Evolutionary conservation across 192 early-diverging fungal genomes (phyloP).

Genomic region (Chytriomyces sp.): DNA sequence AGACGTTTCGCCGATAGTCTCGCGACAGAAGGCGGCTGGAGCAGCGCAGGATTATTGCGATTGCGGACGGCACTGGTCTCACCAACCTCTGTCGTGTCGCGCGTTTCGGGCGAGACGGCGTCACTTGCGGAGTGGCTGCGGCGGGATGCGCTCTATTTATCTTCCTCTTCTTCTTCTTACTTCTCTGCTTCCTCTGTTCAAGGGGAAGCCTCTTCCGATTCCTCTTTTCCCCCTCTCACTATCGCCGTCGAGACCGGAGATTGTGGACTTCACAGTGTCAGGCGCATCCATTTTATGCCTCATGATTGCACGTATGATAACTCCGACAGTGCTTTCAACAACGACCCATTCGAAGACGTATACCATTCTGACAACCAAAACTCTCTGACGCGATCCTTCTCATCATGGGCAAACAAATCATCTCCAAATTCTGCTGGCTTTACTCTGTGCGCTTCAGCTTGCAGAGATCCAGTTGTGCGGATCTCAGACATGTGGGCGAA

Average conservation of each 20-base stretch:
- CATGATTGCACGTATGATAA: no score
- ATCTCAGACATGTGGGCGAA: slow-evolving; percentile 25
- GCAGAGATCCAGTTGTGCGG: slow-evolving; percentile 3
- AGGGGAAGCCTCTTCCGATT: background rate
- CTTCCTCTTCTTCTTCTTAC: background rate
- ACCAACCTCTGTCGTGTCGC: background rate
- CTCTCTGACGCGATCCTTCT: slow-evolving; percentile 3
- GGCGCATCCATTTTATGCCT: slow-evolving; percentile 3
- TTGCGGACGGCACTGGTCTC: no score
- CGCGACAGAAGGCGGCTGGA: no score
- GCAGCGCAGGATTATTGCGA: no score
- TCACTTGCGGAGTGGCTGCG: slow-evolving; percentile 17
- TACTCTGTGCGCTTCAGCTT: background rate
- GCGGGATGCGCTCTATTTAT: background rate
- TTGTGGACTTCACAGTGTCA: background rate
- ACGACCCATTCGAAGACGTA: background rate
- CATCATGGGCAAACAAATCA: slow-evolving; percentile 15
- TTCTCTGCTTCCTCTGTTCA: background rate
- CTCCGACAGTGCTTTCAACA: background rate
- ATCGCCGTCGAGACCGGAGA: slow-evolving; percentile 24
- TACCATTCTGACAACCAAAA: background rate
- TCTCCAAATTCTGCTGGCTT: background rate
- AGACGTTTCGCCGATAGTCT: no score
- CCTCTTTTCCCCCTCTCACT: background rate
- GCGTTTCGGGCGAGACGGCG: background rate